phyloP scores from a whole-genome alignment of 2,329 filamentous ascomycete genomes.

The Sporothrix brunneoviolacea region DNA sequence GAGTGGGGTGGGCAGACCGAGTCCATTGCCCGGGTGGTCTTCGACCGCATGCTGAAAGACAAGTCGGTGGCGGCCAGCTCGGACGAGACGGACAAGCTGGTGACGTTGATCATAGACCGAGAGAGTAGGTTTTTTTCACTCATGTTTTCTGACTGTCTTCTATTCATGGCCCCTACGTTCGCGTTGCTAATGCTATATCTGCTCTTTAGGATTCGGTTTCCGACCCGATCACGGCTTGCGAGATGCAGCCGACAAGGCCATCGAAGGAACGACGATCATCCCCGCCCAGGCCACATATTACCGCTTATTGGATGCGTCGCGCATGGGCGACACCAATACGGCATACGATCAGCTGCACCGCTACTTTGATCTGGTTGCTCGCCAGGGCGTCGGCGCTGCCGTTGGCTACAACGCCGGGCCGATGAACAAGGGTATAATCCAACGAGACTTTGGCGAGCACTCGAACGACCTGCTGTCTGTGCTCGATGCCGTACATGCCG shows the following conservation, averaged over 20 bases:
- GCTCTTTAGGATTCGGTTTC: slow-evolving; percentile 12
- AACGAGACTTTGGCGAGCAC: slow-evolving; percentile 91
- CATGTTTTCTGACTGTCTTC: background rate
- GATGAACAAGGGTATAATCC: slow-evolving; percentile 85
- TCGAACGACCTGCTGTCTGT: slow-evolving; percentile 87
- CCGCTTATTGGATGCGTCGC: slow-evolving; percentile 75
- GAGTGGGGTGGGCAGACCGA: slow-evolving; percentile 37
- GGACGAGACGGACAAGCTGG: slow-evolving; percentile 17
- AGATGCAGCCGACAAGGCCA: slow-evolving; percentile 4
- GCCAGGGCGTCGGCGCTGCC: slow-evolving; percentile 73
- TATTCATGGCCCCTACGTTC: background rate
- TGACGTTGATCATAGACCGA: slow-evolving; percentile 15
- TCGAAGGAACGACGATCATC: slow-evolving; percentile 10
- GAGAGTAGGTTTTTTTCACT: slow-evolving; percentile 4
- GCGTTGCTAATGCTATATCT: slow-evolving; percentile 17
- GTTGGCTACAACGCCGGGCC: slow-evolving; percentile 87
- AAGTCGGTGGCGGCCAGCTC: slow-evolving; percentile 9
- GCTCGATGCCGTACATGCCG: slow-evolving; percentile 91
- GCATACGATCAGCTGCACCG: slow-evolving; percentile 87
- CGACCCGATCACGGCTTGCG: slow-evolving; percentile 10
- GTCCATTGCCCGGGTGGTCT: slow-evolving; percentile 7
- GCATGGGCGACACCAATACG: slow-evolving; percentile 79
- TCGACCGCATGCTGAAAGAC: slow-evolving; percentile 16
- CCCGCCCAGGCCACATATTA: slow-evolving; percentile 42
- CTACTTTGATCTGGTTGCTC: slow-evolving; percentile 87